A percentile compares a stretch with the other conserved stretches of the same genome.
Evolutionary conservation across 2,329 filamentous ascomycete species (phyloP).

Genomic region (Diaporthe vaccinii): DNA sequence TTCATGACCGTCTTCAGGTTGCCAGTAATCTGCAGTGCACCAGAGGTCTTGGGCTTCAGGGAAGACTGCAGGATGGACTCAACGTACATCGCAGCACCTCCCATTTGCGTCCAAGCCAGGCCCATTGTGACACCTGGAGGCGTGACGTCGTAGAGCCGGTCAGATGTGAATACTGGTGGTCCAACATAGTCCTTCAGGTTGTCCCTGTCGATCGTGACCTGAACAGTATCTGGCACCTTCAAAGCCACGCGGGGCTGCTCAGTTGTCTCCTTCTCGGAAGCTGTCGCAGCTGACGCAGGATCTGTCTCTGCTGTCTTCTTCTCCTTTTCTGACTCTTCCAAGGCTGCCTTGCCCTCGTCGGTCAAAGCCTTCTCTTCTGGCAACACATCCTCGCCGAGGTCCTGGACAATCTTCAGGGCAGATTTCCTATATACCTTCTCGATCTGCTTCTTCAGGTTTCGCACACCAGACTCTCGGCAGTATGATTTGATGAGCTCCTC

Average conservation of each 20-base stretch:
- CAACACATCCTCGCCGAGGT: conserved; percentile 87
- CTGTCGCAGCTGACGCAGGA: conserved; percentile 43
- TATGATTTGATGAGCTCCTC: conserved; percentile 99
- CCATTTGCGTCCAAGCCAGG: conserved; percentile 97
- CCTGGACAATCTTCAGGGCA: conserved; percentile 95
- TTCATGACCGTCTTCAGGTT: conserved; percentile 99
- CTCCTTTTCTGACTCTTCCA: conserved; percentile 79
- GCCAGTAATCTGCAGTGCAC: conserved; percentile 90
- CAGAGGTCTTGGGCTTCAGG: conserved; percentile 79
- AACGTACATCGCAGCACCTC: conserved; percentile 95
- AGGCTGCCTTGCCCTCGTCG: conserved; percentile 84
- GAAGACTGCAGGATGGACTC: conserved; percentile 94
- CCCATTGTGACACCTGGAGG: conserved; percentile 98
- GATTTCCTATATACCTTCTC: conserved; percentile 99
- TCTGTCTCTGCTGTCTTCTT: conserved; percentile 55
- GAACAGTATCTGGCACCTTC: conserved; percentile 87
- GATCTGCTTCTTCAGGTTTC: conserved; percentile 99
- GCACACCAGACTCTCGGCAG: conserved; percentile 95
- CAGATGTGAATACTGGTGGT: conserved; percentile 93
- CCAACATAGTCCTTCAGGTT: conserved; percentile 98
- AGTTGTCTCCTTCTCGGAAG: conserved; percentile 73
- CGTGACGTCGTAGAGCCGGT: conserved; percentile 93
- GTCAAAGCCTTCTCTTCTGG: conserved; percentile 87
- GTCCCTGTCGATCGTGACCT: conserved; percentile 87
- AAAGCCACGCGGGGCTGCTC: conserved; percentile 81